A percentile compares a stretch with the other conserved stretches of the same genome.
Evolutionary conservation across 805 yeast genomes (phyloP).

Genomic region (Citeromyces matritensis): DNA sequence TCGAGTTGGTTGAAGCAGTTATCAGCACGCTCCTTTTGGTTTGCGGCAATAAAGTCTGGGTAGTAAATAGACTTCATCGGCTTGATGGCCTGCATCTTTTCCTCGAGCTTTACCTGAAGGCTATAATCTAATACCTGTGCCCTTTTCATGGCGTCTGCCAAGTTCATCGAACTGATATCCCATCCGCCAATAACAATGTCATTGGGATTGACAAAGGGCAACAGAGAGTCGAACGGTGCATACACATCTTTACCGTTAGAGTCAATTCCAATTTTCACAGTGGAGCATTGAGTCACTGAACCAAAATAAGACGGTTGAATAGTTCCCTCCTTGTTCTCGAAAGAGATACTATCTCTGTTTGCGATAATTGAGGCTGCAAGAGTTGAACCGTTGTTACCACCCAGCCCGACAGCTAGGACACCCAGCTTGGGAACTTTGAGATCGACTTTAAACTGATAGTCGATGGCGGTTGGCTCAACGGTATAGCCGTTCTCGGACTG

Average conservation of each 20-base stretch:
- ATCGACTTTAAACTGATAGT: constrained; percentile 79
- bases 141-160: constrained; percentile 70
- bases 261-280: constrained; percentile 82
- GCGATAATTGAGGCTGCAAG: constrained; percentile 76
- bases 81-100: constrained; percentile 39
- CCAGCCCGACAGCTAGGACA: constrained; percentile 81
- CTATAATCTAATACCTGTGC: constrained; percentile 79
- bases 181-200: constrained; percentile 88
- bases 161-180: constrained; percentile 70
- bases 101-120: constrained; percentile 61
- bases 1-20: constrained; percentile 48
- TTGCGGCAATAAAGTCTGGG: constrained; percentile 93
- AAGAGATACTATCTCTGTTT: constrained; percentile 62
- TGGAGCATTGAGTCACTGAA: constrained; percentile 86
- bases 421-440: constrained; percentile 76
- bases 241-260: constrained; percentile 70
- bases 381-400: constrained; percentile 95
- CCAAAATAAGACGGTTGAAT: constrained; percentile 73
- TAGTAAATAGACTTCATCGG: constrained; percentile 85
- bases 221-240: constrained; percentile 80
- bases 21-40: constrained; percentile 86
- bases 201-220: constrained; percentile 83
- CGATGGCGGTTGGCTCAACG: constrained; percentile 58
- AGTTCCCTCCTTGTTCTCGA: constrained; percentile 71
- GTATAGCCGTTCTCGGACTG: constrained; percentile 32